phyloP scores from a whole-genome alignment of 495 filamentous ascomycete species.

The Astrothelium macrocarpum region DNA sequence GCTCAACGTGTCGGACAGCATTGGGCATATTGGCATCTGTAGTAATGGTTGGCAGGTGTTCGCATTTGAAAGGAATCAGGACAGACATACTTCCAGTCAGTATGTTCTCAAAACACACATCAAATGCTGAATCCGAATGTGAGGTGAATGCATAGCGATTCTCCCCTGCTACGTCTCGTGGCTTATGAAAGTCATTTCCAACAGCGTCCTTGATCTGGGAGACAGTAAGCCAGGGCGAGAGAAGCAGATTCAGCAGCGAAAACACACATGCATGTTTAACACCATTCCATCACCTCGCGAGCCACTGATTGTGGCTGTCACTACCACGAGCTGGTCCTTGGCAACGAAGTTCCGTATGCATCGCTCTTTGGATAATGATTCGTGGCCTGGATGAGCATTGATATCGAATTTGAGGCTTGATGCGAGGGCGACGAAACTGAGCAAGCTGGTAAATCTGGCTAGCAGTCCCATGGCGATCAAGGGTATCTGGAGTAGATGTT shows the following conservation, averaged over 20 bases:
- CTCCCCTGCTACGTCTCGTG: conserved; percentile 87
- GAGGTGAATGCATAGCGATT: conserved; percentile 89
- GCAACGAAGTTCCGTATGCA: conserved; percentile 96
- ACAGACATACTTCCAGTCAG: conserved; percentile 52
- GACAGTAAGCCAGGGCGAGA: background rate
- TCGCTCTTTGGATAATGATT: conserved; percentile 54
- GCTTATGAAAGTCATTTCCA: conserved; percentile 87
- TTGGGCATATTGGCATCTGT: conserved; percentile 40
- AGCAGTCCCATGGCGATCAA: background rate
- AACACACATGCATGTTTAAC: conserved; percentile 81
- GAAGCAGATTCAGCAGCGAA: background rate
- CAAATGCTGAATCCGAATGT: conserved; percentile 88
- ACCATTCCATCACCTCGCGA: conserved; percentile 82
- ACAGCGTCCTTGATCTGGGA: conserved; percentile 82
- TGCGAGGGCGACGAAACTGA: conserved; percentile 41
- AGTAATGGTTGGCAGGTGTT: conserved; percentile 5
- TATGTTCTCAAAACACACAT: conserved; percentile 93
- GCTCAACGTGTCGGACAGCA: conserved; percentile 71
- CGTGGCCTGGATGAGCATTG: conserved; percentile 52
- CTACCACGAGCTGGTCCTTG: conserved; percentile 91
- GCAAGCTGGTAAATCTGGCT: background rate
- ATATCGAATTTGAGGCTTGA: conserved; percentile 91
- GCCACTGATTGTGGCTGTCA: conserved; percentile 84
- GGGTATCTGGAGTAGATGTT: background rate
- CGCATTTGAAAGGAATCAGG: conserved; percentile 2